These are phyloP conservation scores for Zygosaccharomyces kombuchaensis DNA, from an alignment of 805 yeast species.

Conservation along the genomic window DNA sequence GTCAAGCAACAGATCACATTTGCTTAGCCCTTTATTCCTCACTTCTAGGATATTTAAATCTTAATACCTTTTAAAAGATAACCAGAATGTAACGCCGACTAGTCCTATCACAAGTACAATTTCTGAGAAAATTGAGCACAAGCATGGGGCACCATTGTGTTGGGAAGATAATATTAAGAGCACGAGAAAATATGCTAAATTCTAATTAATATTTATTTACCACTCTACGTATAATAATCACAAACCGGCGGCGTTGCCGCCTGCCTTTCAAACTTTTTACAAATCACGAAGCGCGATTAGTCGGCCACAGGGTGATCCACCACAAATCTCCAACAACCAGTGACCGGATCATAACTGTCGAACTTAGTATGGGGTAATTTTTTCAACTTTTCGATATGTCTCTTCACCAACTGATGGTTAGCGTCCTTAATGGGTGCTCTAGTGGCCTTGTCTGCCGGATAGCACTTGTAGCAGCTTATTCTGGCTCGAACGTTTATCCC, in stretches of 20 bases:
- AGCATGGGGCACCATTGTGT: neutral
- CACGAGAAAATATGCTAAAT: neutral
- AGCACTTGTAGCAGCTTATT: conserved; percentile 73
- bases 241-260: neutral
- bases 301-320: conserved; percentile 27
- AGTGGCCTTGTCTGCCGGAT: conserved; percentile 70
- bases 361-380: conserved; percentile 52
- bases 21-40: neutral
- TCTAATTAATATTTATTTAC: neutral
- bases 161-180: neutral
- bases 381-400: conserved; percentile 66
- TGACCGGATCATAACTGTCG: conserved; percentile 67
- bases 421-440: conserved; percentile 73
- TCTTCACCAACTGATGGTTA: conserved; percentile 62
- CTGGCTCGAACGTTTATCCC: conserved; percentile 77
- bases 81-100: too few species aligned
- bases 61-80: too few species aligned
- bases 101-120: too few species aligned
- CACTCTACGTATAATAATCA: neutral
- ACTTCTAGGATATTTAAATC: too few species aligned
- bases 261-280: neutral
- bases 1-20: too few species aligned
- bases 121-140: too few species aligned
- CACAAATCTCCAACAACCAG: conserved; percentile 68
- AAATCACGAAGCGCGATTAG: neutral